Evolutionary conservation across 2,329 filamentous ascomycete species (phyloP).

Genomic region (Penicillium sp.): DNA sequence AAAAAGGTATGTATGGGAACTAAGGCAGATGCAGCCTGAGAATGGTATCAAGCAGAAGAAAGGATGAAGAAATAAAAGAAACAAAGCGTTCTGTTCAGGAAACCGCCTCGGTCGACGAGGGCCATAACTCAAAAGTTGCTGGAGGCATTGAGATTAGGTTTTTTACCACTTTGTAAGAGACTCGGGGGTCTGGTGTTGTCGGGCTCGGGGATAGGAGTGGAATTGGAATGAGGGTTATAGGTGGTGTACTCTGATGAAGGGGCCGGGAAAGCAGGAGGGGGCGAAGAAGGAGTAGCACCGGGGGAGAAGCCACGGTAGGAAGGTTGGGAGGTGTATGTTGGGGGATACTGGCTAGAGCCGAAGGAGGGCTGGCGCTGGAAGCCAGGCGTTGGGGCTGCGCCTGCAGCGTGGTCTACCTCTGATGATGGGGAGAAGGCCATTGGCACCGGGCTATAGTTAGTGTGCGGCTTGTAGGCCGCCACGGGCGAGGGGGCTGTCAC

Average conservation of each 20-base stretch:
- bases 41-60: constrained; percentile 11
- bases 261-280: constrained; percentile 33
- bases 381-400: constrained; percentile 2
- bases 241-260: constrained; percentile 13
- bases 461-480: constrained; percentile 26
- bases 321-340: constrained; percentile 24
- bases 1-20: neutral
- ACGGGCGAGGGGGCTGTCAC: constrained; percentile 18
- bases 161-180: constrained; percentile 42
- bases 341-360: constrained; percentile 25
- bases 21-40: constrained; percentile 1
- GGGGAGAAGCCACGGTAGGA: constrained; percentile 20
- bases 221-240: constrained; percentile 11
- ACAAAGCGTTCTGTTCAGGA: constrained; percentile 3
- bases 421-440: constrained; percentile 20
- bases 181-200: constrained; percentile 39
- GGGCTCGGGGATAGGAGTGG: constrained; percentile 16
- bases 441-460: constrained; percentile 25
- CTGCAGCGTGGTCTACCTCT: constrained; percentile 5
- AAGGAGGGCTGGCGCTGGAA: constrained; percentile 29
- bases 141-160: constrained; percentile 36
- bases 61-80: neutral
- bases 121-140: constrained; percentile 31
- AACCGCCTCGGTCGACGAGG: constrained; percentile 6
- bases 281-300: constrained; percentile 26